Conservation (phyloP, 73 alveolate genomes). For the Tetrahymena elliotti region DNA sequence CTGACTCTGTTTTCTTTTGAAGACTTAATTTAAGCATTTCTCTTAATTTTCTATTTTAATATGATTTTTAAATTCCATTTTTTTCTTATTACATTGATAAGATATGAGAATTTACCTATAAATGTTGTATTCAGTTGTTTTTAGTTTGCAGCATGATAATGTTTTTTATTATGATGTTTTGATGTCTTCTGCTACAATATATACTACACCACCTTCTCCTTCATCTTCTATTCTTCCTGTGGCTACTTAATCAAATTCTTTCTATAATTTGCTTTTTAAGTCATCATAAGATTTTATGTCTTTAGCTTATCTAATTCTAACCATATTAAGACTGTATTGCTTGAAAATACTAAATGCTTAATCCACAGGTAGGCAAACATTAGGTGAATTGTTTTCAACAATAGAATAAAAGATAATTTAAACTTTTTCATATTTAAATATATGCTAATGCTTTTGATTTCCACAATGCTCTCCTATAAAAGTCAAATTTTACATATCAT, state of each 20-base stretch:
- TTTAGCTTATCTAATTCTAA: constrained; percentile 40
- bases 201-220: constrained; percentile 91
- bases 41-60: constrained; percentile 69
- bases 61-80: too few species aligned
- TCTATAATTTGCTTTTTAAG: constrained; percentile 43
- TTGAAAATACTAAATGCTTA: constrained; percentile 60
- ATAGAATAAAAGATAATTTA: constrained; percentile 78
- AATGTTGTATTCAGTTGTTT: constrained; percentile 86
- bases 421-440: constrained; percentile 70
- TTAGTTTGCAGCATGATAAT: constrained; percentile 65
- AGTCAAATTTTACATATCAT: constrained; percentile 62
- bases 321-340: constrained; percentile 62
- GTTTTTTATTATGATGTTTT: constrained; percentile 31
- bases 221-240: constrained; percentile 68
- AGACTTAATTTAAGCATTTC: constrained; percentile 69
- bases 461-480: constrained; percentile 94
- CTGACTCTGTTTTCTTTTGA: neutral
- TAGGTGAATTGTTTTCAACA: constrained; percentile 77
- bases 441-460: constrained; percentile 77
- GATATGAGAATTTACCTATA: constrained; percentile 11
- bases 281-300: constrained; percentile 56
- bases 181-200: constrained; percentile 44
- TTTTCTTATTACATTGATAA: neutral
- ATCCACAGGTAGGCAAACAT: constrained; percentile 62
- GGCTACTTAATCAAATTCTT: constrained; percentile 58